Conservation (phyloP, 2,329 filamentous ascomycete species). For the Trichoderma pleuroti region DNA sequence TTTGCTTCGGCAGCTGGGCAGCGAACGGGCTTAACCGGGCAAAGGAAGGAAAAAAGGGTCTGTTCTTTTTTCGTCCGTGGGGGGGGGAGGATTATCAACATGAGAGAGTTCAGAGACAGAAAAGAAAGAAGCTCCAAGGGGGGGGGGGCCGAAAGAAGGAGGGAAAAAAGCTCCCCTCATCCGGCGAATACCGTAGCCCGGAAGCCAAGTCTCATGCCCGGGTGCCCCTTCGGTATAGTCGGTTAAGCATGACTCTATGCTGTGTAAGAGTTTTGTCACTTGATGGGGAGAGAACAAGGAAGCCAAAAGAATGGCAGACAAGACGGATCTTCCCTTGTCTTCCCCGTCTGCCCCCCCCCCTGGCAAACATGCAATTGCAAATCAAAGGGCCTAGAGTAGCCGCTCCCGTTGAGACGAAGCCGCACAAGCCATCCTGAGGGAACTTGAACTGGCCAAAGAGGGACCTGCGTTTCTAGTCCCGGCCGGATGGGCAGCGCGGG, state of each 20-base stretch:
- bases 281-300: background rate
- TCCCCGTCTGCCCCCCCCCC: too few relatives aligned
- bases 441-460: background rate
- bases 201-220: background rate
- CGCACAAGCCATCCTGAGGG: background rate
- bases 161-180: conserved; percentile 12
- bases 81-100: background rate
- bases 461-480: background rate
- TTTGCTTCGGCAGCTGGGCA: background rate
- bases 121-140: background rate
- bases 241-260: background rate
- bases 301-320: background rate
- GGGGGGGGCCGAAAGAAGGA: background rate
- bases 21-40: background rate
- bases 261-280: background rate
- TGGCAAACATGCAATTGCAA: background rate
- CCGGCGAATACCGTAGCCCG: conserved; percentile 4
- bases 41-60: background rate
- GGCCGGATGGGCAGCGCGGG: conserved; percentile 14
- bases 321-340: background rate
- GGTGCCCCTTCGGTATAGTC: conserved; percentile 17
- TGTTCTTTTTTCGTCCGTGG: background rate
- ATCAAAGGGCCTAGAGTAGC: conserved; percentile 18
- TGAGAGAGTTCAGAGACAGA: background rate
- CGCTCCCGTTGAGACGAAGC: background rate